phyloP scores from a whole-genome alignment of 176 grass and related monocot genomes.

The Bolboschoenus planiculmis region DNA sequence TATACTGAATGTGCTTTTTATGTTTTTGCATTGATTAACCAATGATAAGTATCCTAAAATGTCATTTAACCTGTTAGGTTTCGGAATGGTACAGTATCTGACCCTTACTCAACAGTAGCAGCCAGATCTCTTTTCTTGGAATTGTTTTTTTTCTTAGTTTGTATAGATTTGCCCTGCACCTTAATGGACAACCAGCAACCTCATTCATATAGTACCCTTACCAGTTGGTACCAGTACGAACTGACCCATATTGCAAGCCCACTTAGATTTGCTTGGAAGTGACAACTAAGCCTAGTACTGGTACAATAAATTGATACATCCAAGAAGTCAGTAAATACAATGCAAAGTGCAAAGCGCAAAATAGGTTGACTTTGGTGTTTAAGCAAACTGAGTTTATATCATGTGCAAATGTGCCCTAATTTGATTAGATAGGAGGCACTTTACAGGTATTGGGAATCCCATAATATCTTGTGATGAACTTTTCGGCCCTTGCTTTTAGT shows the following conservation, averaged over 20 bases:
- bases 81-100: not conserved
- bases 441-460: not conserved
- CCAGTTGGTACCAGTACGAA: not conserved
- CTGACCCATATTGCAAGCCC: not conserved
- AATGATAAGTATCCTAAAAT: not conserved
- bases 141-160: not conserved
- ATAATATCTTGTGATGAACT: not conserved
- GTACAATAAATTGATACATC: not conserved
- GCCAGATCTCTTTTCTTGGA: not conserved
- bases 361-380: not conserved
- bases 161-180: not conserved
- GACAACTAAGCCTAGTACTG: not conserved
- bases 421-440: not conserved
- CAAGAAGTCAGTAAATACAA: not conserved
- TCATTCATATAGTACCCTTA: not conserved
- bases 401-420: not conserved
- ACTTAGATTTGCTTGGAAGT: not conserved
- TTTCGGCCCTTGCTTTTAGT: not conserved
- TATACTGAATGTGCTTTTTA: not conserved
- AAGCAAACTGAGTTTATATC: not conserved
- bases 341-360: not conserved
- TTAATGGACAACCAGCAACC: not conserved
- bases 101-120: not conserved
- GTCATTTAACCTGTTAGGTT: not conserved
- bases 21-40: not conserved